Base-by-base conservation (phyloP, 2,329 filamentous ascomycete species). In the Blastomyces percursus region DNA sequence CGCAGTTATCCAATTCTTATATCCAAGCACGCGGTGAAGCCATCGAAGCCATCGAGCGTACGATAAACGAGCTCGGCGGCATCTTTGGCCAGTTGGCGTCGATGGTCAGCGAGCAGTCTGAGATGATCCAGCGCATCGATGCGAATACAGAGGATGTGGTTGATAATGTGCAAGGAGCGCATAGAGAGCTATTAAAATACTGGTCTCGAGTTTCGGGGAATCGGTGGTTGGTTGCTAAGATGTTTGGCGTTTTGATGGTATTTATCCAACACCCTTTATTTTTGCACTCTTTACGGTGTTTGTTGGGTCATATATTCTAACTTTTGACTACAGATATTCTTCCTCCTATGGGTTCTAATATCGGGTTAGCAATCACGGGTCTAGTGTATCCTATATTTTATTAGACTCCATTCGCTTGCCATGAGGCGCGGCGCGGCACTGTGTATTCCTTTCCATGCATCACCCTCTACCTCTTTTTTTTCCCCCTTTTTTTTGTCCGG, bases 111-210 rank as follows among this genome's bases (percentile, higher is more conserved):
- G 93, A 99, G 75, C 94, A 99, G 77, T 91, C 90, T 65, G 94
- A 96, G 76, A 96, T 96, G 88, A 96, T 99, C 67, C 91, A 97
- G 76, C 83, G 93, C 59, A 96, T 96, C 71, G 93, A 97, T 71
- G 93, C 93, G 67, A 96, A 97, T 75, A 96, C 93, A 1, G 94
- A 99, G 72, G 92, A 96, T 69, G 91, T 99, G 6, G 93, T 99
- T 61, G 93, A 97, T 71, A 99, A 99, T 70, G 93, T 99, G n/a
- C 86, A 96, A 71, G 94, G 94, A 21, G 94, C 94, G 6, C 94
- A 99, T 74, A 83, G 92, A 66, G 93, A 99, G 76, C 75, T 99
- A 71, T 85, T 99, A 78, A 96, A 96, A 75, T 99, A 97, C 77
- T 99, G 94, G 93, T 88, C 86, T 35, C 84, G 92, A 50, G 92